phyloP scores from a whole-genome alignment of 1,284 basidiomycete species.

The Puccinia polysora region DNA sequence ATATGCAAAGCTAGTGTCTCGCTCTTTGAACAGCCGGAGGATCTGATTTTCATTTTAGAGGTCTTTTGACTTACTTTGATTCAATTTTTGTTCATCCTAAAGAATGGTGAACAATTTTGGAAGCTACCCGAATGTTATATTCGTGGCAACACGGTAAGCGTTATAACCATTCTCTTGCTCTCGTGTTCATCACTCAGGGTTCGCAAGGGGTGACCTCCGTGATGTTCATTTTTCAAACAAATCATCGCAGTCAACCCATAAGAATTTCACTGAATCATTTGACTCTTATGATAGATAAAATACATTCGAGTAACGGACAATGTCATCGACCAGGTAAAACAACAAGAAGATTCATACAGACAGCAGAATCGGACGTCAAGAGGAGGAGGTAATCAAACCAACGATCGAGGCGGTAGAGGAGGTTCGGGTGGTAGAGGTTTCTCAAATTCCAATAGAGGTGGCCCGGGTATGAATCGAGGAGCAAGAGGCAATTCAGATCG shows the following conservation, averaged over 20 bases:
- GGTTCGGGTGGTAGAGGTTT: constrained; percentile 47
- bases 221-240: not conserved
- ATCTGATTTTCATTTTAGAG: too few species aligned
- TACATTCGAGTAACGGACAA: constrained; percentile 92
- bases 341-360: constrained; percentile 72
- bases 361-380: constrained; percentile 58
- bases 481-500: constrained; percentile 29
- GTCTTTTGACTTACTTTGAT: not conserved
- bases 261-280: not conserved
- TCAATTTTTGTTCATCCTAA: not conserved
- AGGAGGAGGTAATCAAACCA: constrained; percentile 55
- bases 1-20: not conserved
- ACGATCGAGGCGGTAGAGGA: constrained; percentile 47
- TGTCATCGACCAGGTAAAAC: constrained; percentile 80
- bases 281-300: constrained; percentile 64
- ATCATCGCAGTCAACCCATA: not conserved
- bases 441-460: constrained; percentile 27
- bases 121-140: constrained; percentile 98
- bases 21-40: not conserved
- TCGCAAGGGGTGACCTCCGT: not conserved
- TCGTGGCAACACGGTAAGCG: constrained; percentile 73
- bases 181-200: not conserved
- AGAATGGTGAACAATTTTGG: constrained; percentile 93
- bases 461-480: constrained; percentile 19
- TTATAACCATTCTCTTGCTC: not conserved